phyloP scores from a whole-genome alignment of 805 yeast genomes.

The Kazachstania bromeliacearum region DNA sequence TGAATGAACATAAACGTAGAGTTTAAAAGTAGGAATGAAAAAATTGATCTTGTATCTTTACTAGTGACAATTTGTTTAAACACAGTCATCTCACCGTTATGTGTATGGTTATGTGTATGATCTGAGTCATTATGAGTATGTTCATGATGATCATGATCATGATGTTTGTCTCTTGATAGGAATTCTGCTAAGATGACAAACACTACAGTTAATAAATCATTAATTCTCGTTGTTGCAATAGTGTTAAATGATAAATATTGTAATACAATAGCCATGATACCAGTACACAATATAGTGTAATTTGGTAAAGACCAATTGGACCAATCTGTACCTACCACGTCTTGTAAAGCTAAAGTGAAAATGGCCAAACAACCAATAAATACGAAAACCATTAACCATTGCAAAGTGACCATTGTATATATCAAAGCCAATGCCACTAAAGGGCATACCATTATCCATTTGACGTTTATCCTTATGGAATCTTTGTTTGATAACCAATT shows the following conservation, averaged over 20 bases:
- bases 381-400: constrained; percentile 25
- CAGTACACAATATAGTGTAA: constrained; percentile 18
- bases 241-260: constrained; percentile 30
- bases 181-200: constrained; percentile 16
- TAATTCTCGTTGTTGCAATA: constrained; percentile 7
- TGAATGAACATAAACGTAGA: constrained; percentile 93
- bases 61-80: constrained; percentile 35
- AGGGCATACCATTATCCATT: no score
- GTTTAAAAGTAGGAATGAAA: constrained; percentile 75
- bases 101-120: constrained; percentile 7
- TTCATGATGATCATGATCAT: not conserved
- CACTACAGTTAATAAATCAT: constrained; percentile 11
- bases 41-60: constrained; percentile 77
- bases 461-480: no score
- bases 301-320: constrained; percentile 9
- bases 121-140: not conserved
- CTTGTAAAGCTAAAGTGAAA: constrained; percentile 21
- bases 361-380: constrained; percentile 24
- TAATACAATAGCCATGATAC: constrained; percentile 28
- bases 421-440: no score
- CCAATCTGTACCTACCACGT: constrained; percentile 9
- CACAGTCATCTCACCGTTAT: constrained; percentile 7
- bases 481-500: no score
- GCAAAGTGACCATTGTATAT: no score
- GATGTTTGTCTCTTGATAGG: constrained; percentile 1